Percentiles rank a stretch among this genome's conserved stretches.
phyloP scores from a whole-genome alignment of 768 basidiomycete genomes.

The Serendipita vermifera region DNA sequence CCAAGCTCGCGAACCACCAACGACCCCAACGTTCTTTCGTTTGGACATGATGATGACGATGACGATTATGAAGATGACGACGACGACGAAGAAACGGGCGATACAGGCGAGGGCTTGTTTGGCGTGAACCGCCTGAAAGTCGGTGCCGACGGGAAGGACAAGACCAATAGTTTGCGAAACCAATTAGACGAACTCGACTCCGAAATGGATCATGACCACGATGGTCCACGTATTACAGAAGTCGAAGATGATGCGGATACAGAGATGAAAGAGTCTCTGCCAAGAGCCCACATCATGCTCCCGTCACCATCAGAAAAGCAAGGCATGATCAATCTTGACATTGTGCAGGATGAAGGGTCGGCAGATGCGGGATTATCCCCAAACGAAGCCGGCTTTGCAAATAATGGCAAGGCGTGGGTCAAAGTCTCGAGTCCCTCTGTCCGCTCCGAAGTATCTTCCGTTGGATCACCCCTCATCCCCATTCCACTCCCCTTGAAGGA shows the following conservation, averaged over 20 bases:
- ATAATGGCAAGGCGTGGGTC: constrained; percentile 21
- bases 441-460: constrained; percentile 11
- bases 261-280: constrained; percentile 7
- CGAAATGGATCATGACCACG: constrained; percentile 19
- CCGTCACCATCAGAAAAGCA: not conserved
- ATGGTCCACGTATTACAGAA: constrained; percentile 2
- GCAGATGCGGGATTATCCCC: not conserved
- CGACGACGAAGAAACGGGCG: constrained; percentile 29
- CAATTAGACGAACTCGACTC: constrained; percentile 16
- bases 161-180: constrained; percentile 30
- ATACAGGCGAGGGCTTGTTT: constrained; percentile 24
- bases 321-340: constrained; percentile 10
- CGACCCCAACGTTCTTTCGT: constrained; percentile 45
- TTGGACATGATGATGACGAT: constrained; percentile 41
- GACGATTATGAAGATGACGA: constrained; percentile 49
- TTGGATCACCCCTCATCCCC: constrained; percentile 16
- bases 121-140: constrained; percentile 24
- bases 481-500: constrained; percentile 10
- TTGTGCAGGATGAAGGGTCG: constrained; percentile 12
- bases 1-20: constrained; percentile 39
- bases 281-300: not conserved
- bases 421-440: constrained; percentile 18
- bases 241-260: constrained; percentile 14
- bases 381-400: not conserved
- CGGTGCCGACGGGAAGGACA: constrained; percentile 35